Percentiles rank a stretch among this genome's conserved stretches.
phyloP scores from a whole-genome alignment of 2,329 filamentous ascomycete genomes.

The Fusarium begoniae region DNA sequence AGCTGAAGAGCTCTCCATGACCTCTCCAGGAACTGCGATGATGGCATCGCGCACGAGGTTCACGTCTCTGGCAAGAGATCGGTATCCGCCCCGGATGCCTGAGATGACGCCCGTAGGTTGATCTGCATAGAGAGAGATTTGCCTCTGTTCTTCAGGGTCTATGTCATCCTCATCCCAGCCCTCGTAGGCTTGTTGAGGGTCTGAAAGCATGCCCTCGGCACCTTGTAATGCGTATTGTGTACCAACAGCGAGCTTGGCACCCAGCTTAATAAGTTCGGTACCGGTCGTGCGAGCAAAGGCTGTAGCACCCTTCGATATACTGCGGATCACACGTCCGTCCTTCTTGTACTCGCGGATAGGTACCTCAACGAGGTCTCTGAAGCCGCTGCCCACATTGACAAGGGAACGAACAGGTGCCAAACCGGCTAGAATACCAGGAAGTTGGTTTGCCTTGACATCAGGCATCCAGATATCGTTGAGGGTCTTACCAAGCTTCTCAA shows the following conservation, averaged over 20 bases:
- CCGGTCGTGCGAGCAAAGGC: constrained; percentile 94
- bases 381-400: constrained; percentile 88
- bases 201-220: constrained; percentile 80
- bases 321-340: constrained; percentile 90
- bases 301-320: constrained; percentile 87
- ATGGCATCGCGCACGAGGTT: constrained; percentile 88
- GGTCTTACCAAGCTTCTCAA: constrained; percentile 87
- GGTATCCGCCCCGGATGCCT: constrained; percentile 83
- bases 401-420: constrained; percentile 89
- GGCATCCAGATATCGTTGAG: constrained; percentile 98
- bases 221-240: constrained; percentile 93
- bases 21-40: constrained; percentile 90
- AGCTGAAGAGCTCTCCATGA: constrained; percentile 86
- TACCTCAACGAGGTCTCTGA: constrained; percentile 86
- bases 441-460: constrained; percentile 88
- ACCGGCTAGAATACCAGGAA: constrained; percentile 87
- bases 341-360: constrained; percentile 93
- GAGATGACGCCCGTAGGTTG: constrained; percentile 91
- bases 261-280: constrained; percentile 91
- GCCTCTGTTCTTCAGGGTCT: constrained; percentile 76
- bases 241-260: constrained; percentile 92
- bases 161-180: constrained; percentile 68
- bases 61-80: constrained; percentile 86
- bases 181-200: constrained; percentile 48
- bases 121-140: constrained; percentile 91